Conservation (phyloP, 2,329 filamentous ascomycete genomes). For the Claviceps purpurea region DNA sequence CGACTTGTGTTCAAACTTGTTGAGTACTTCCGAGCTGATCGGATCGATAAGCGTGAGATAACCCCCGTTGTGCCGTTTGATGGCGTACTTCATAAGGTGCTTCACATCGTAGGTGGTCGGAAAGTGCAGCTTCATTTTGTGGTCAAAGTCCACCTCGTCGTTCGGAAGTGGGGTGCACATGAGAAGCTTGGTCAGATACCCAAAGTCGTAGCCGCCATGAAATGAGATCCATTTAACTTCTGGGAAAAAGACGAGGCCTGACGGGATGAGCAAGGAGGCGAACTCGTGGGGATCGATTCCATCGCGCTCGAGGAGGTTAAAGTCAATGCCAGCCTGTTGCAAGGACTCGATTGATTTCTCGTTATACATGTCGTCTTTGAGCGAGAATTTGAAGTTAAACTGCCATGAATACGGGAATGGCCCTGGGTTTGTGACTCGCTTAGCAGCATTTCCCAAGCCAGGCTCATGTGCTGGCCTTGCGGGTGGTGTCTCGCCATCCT, state of each 20-base stretch:
- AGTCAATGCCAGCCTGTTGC: slow-evolving; percentile 85
- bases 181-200: slow-evolving; percentile 89
- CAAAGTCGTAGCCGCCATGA: slow-evolving; percentile 96
- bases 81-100: slow-evolving; percentile 86
- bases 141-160: slow-evolving; percentile 80
- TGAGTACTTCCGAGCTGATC: slow-evolving; percentile 58
- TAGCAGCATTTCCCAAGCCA: slow-evolving; percentile 21
- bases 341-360: slow-evolving; percentile 88
- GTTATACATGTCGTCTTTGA: slow-evolving; percentile 95
- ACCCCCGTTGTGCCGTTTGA: slow-evolving; percentile 50
- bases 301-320: slow-evolving; percentile 66
- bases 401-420: slow-evolving; percentile 87
- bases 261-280: slow-evolving; percentile 78
- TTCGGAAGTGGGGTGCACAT: slow-evolving; percentile 71
- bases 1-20: slow-evolving; percentile 79
- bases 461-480: slow-evolving; percentile 43
- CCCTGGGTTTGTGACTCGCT: slow-evolving; percentile 27
- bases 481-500: slow-evolving; percentile 77
- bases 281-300: slow-evolving; percentile 88
- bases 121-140: slow-evolving; percentile 83
- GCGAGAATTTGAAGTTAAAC: slow-evolving; percentile 95
- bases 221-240: slow-evolving; percentile 95
- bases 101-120: slow-evolving; percentile 93
- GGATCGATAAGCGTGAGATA: slow-evolving; percentile 51
- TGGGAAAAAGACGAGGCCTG: slow-evolving; percentile 75